phyloP scores from a whole-genome alignment of 2,329 filamentous ascomycete genomes.

The Diaporthe sp. region DNA sequence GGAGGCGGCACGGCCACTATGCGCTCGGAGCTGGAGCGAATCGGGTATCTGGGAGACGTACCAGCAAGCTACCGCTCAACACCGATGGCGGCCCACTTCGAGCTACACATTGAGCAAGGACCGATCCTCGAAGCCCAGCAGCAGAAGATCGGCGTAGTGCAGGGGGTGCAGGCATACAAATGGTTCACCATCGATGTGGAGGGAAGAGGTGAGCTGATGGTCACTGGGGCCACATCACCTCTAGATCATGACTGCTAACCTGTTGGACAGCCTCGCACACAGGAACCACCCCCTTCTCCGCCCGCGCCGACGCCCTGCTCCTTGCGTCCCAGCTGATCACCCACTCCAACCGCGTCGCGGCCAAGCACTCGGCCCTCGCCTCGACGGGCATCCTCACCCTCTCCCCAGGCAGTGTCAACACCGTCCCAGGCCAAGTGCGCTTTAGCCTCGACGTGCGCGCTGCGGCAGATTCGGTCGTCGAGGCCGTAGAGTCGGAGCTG shows the following conservation, averaged over 20 bases:
- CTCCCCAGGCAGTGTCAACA: slow-evolving; percentile 79
- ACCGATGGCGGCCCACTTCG: slow-evolving; percentile 83
- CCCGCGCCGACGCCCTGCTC: slow-evolving; percentile 77
- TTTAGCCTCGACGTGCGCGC: slow-evolving; percentile 79
- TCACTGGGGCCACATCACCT: background rate
- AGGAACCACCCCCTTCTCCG: slow-evolving; percentile 74
- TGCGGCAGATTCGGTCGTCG: slow-evolving; percentile 67
- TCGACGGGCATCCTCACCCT: slow-evolving; percentile 78
- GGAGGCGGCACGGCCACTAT: slow-evolving; percentile 72
- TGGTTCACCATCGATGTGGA: slow-evolving; percentile 79
- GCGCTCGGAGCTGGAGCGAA: slow-evolving; percentile 78
- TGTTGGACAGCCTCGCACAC: slow-evolving; percentile 73
- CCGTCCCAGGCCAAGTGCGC: slow-evolving; percentile 76
- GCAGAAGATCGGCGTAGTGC: slow-evolving; percentile 78
- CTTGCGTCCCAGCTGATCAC: slow-evolving; percentile 78
- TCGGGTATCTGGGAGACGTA: slow-evolving; percentile 75
- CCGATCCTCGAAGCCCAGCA: slow-evolving; percentile 77
- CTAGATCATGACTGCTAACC: background rate
- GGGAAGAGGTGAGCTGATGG: slow-evolving; percentile 61
- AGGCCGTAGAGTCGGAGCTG: slow-evolving; percentile 69
- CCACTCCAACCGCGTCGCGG: slow-evolving; percentile 74
- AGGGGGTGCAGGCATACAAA: slow-evolving; percentile 80
- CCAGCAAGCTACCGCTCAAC: slow-evolving; percentile 70
- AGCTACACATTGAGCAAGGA: slow-evolving; percentile 89
- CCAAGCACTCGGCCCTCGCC: slow-evolving; percentile 71